These are phyloP conservation scores for Diaporthe helianthi DNA, from an alignment of 2,329 filamentous ascomycete species.

Conservation along the genomic window DNA sequence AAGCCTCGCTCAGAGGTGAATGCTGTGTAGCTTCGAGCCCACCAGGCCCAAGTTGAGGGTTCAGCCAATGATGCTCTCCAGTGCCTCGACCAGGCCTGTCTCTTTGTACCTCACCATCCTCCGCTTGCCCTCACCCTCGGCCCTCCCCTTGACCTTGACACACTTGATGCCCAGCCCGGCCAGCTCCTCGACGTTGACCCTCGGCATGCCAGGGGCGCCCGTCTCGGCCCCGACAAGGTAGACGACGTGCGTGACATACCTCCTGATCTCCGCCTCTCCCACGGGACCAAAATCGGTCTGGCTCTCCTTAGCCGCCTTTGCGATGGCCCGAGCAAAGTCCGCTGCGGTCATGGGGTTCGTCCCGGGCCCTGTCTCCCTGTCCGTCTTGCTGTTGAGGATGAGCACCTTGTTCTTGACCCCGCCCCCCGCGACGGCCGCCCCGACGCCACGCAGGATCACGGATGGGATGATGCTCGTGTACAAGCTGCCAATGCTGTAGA, in stretches of 20 bases:
- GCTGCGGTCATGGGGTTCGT: slow-evolving; percentile 70
- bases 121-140: slow-evolving; percentile 51
- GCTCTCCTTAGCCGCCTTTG: slow-evolving; percentile 75
- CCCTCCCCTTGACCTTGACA: slow-evolving; percentile 77
- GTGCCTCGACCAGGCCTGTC: slow-evolving; percentile 73
- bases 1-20: background rate
- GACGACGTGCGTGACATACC: slow-evolving; percentile 84
- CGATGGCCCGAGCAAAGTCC: slow-evolving; percentile 85
- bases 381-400: slow-evolving; percentile 82
- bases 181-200: slow-evolving; percentile 71
- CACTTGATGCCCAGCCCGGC: slow-evolving; percentile 75
- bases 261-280: slow-evolving; percentile 50
- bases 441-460: slow-evolving; percentile 78
- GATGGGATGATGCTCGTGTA: slow-evolving; percentile 90
- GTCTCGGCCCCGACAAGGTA: slow-evolving; percentile 69
- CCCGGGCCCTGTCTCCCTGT: slow-evolving; percentile 84
- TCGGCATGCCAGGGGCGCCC: slow-evolving; percentile 65
- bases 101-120: slow-evolving; percentile 75
- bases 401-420: slow-evolving; percentile 73
- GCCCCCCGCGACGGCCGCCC: slow-evolving; percentile 62
- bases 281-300: slow-evolving; percentile 52
- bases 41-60: background rate
- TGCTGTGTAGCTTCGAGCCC: background rate
- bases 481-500: slow-evolving; percentile 93
- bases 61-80: slow-evolving; percentile 46